Base-by-base conservation (phyloP, 208 protist genomes). In the Naegleria lovaniensis region DNA sequence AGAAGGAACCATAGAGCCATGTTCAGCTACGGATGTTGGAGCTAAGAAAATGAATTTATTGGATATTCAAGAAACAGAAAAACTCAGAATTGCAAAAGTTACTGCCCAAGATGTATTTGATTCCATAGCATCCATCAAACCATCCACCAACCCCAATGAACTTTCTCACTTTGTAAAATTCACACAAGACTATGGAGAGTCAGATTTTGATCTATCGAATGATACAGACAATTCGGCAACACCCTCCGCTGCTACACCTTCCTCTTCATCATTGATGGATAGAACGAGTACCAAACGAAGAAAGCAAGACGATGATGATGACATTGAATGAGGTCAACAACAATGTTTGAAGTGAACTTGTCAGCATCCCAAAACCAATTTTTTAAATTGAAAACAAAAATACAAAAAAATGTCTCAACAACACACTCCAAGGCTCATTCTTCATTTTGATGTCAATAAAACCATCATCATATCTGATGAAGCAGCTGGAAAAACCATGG, bases 361-460 rank as follows among this genome's bases (percentile, higher is more conserved):
- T n/a, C n/a, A n/a, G n/a, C n/a, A n/a, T n/a, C n/a, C n/a, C n/a
- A n/a, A n/a, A n/a, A n/a, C n/a, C n/a, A n/a, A n/a, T n/a, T n/a
- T n/a, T n/a, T n/a, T n/a, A n/a, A n/a, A n/a, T n/a, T n/a, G n/a
- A n/a, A n/a, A n/a, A n/a, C n/a, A n/a, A n/a, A n/a, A n/a, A n/a
- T n/a, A n/a, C n/a, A n/a, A n/a, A 48, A 48, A 48, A 48, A 48
- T 48, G 43, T 48, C 43, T 48, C 43, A 48, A 48, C 43, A 48
- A 48, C 43, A 48, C 43, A 48, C 43, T 48, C 43, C 43, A 48
- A 75, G 25, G 58, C 13, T 87, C 11, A 25, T 88, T 29, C 25
- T 88, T 19, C 85, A 88, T 88, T 58, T 88, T 33, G 85, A 88
- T 88, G 33, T 88, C 41, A 88, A 88, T 38, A 88, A 88, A 58